Percentiles rank a stretch among this genome's conserved stretches.
phyloP scores from a whole-genome alignment of 108 stramenopile species.

The Skeletonema costatum region DNA sequence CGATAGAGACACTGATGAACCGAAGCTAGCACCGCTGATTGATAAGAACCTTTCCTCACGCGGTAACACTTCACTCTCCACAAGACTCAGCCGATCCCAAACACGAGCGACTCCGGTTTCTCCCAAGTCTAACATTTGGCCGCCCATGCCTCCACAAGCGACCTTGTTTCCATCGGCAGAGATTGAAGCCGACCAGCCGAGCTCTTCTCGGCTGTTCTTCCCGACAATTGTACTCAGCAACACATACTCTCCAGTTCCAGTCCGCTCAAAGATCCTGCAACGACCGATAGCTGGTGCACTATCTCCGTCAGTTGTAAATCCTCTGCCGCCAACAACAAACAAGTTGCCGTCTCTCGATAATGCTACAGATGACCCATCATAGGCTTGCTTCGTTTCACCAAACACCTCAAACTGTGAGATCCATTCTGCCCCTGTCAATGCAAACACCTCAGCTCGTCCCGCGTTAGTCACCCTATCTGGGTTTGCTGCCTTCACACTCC shows the following conservation, averaged over 20 bases:
- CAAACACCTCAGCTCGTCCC: conserved; percentile 12
- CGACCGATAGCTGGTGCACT: neutral
- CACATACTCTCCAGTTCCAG: neutral
- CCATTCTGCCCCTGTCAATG: conserved; percentile 11
- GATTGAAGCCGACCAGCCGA: conserved; percentile 31
- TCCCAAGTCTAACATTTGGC: too few species aligned
- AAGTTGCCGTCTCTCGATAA: conserved; percentile 22
- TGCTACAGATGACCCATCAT: conserved; percentile 22
- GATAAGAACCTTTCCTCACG: neutral
- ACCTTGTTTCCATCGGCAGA: conserved; percentile 25
- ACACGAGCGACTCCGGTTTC: too few species aligned
- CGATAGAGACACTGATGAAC: neutral
- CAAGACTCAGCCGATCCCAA: too few species aligned
- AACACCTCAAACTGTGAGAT: conserved; percentile 2
- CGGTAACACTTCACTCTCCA: too few species aligned
- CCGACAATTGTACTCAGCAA: conserved; percentile 15
- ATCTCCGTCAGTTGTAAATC: neutral
- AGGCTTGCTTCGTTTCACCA: conserved; percentile 2
- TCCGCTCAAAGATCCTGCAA: conserved; percentile 7
- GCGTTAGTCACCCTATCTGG: neutral
- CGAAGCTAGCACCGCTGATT: neutral
- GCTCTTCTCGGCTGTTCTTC: conserved; percentile 11
- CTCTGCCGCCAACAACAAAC: conserved; percentile 23
- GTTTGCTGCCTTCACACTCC: neutral
- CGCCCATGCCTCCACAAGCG: conserved; percentile 26